A percentile compares a stretch with the other conserved stretches of the same genome.
phyloP scores from a whole-genome alignment of 192 early-diverging fungal species.

The Rhizoclosmatium sp. region DNA sequence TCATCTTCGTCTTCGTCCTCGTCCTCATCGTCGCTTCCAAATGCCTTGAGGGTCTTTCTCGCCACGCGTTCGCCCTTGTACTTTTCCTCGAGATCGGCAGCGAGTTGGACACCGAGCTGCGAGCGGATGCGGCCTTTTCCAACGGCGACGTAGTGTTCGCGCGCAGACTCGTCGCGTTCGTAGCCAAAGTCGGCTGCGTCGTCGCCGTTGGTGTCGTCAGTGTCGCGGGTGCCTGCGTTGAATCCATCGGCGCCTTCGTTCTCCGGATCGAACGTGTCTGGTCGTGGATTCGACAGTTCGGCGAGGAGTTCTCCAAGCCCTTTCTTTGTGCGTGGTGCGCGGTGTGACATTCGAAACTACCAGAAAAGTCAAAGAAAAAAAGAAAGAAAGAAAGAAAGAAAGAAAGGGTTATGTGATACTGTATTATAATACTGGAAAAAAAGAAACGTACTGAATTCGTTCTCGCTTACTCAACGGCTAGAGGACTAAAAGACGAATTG shows the following conservation, averaged over 20 bases:
- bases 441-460: no score
- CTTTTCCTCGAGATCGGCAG: constrained; percentile 37
- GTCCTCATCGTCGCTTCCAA: constrained; percentile 20
- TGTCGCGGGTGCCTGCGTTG: constrained; percentile 12
- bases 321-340: constrained; percentile 36
- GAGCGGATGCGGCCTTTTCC: constrained; percentile 39
- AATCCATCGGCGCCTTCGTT: constrained; percentile 37
- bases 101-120: constrained; percentile 37
- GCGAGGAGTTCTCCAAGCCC: constrained; percentile 48
- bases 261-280: constrained; percentile 53
- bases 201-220: constrained; percentile 30
- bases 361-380: background rate
- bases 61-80: constrained; percentile 49
- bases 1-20: constrained; percentile 36
- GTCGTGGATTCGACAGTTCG: constrained; percentile 47
- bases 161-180: constrained; percentile 1
- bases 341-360: background rate
- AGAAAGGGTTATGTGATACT: background rate
- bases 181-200: constrained; percentile 34
- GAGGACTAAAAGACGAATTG: no score
- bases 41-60: constrained; percentile 32
- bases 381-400: constrained; percentile 22
- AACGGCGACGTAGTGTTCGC: constrained; percentile 54
- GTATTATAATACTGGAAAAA: background rate
- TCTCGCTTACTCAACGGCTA: no score